Conservation (phyloP, 164 flowering plant species). For the Umbellularia californica region DNA sequence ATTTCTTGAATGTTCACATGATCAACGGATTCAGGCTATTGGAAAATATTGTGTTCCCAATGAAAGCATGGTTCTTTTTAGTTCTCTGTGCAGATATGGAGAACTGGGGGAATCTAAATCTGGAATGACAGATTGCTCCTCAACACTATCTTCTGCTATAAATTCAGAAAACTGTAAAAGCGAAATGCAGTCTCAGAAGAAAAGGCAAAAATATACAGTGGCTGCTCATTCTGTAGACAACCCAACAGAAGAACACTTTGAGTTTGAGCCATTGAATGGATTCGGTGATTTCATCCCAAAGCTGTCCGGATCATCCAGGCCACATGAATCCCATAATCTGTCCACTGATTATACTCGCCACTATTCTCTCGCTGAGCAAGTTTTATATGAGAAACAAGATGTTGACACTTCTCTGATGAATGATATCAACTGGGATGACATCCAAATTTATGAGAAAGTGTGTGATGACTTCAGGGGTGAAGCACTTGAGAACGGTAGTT, state of each 20-base stretch:
- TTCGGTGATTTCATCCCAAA: constrained; percentile 17
- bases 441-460: constrained; percentile 16
- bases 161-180: constrained; percentile 40
- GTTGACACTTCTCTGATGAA: constrained; percentile 13
- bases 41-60: constrained; percentile 57
- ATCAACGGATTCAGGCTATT: constrained; percentile 39
- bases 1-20: constrained; percentile 54
- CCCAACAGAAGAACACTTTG: constrained; percentile 24
- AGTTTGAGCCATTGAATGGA: constrained; percentile 20
- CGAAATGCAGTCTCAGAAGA: constrained; percentile 35
- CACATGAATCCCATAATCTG: constrained; percentile 18
- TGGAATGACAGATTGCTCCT: constrained; percentile 87
- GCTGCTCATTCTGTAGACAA: constrained; percentile 25
- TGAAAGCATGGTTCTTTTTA: constrained; percentile 59
- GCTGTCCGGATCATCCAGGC: constrained; percentile 18
- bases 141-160: constrained; percentile 70
- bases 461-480: constrained; percentile 40
- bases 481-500: constrained; percentile 40
- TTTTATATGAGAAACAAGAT: constrained; percentile 23
- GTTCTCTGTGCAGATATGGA: constrained; percentile 68
- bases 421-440: constrained; percentile 18
- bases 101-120: constrained; percentile 82
- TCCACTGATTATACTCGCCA: constrained; percentile 13
- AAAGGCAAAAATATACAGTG: constrained; percentile 27
- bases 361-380: constrained; percentile 18